Conservation (phyloP, 2,329 filamentous ascomycete species). For the Paecilomyces sp. region DNA sequence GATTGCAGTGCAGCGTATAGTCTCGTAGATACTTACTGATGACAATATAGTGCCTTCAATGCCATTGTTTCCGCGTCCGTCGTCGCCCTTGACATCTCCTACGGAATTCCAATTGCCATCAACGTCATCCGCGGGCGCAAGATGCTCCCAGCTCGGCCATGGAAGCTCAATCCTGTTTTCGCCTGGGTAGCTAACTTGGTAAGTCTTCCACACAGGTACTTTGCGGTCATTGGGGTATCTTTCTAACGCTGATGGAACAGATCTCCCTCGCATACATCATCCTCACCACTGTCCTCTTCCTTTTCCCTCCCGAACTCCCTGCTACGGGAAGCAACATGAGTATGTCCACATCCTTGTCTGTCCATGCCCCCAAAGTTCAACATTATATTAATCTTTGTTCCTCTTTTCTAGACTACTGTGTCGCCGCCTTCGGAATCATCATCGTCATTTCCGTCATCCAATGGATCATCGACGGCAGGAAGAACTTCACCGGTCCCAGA, state of each 20-base stretch:
- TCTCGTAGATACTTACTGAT: background rate
- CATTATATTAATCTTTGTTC: background rate
- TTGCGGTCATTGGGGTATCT: background rate
- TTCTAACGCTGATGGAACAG: conserved; percentile 32
- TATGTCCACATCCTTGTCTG: conserved; percentile 21
- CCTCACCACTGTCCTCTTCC: conserved; percentile 67
- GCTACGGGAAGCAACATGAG: conserved; percentile 64
- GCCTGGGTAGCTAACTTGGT: conserved; percentile 56
- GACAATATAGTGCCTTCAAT: conserved; percentile 55
- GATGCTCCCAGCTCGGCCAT: conserved; percentile 56
- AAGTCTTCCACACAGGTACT: conserved; percentile 9
- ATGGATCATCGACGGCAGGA: conserved; percentile 55
- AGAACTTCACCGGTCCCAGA: conserved; percentile 52
- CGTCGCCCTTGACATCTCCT: conserved; percentile 64
- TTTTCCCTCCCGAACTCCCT: conserved; percentile 63
- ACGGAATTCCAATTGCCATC: conserved; percentile 65
- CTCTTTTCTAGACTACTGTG: conserved; percentile 30
- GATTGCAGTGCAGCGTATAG: background rate
- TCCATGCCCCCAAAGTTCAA: background rate
- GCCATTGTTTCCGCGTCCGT: conserved; percentile 66
- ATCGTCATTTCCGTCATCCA: conserved; percentile 50
- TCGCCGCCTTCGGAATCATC: conserved; percentile 52
- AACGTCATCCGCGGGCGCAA: conserved; percentile 60
- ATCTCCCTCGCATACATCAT: conserved; percentile 53
- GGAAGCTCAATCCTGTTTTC: conserved; percentile 47